Evolutionary conservation across 1,139 yeast genomes (phyloP), one percentile per base, ranked within the genome.

Genomic region (Pichia terricola): DNA sequence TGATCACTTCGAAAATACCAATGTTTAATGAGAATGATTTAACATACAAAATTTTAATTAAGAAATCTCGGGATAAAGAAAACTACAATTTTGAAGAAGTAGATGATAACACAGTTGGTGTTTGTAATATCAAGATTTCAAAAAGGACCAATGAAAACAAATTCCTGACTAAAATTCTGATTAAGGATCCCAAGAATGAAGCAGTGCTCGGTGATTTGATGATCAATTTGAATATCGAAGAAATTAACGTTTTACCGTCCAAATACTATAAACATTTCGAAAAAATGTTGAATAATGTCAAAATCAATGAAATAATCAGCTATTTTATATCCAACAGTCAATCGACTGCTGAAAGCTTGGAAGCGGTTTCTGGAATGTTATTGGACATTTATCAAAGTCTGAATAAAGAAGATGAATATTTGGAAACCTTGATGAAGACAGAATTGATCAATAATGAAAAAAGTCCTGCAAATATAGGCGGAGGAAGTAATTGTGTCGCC

Each of bases 381-480:
- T 58, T 82, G 45, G 87, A 82, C 58, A 72, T 80, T 26, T 81
- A 79, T 56, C 88, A 80, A 58, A 68, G 81, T 38, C 62, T 82
- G 38, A 75, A 76, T 3, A 70, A 69, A 37, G 89, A 81, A 56
- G 75, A 75, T 42, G 74, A 71, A 27, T 86, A 89, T 87, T 78
- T 87, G 50, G 71, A 73, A 47, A 71, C 79, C 2, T 64, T 87
- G 46, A 78, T 85, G 65, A 81, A 79, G 39, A 69, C 66, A 25
- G 96, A 87, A 56, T 30, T 30, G 10, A 10, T 30, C 10, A 7
- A 30, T 30, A 30, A 10, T 30, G 32, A 30, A 30, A 30, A 30
- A 30, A 16, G 22, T 16, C 22, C 22, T 16, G 22, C 22, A 16
- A 16, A 16, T 16, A 16, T 16, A 16, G 22, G 22, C 2, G 22